Conservation (phyloP, 768 basidiomycete genomes). For the Chiua virens region DNA sequence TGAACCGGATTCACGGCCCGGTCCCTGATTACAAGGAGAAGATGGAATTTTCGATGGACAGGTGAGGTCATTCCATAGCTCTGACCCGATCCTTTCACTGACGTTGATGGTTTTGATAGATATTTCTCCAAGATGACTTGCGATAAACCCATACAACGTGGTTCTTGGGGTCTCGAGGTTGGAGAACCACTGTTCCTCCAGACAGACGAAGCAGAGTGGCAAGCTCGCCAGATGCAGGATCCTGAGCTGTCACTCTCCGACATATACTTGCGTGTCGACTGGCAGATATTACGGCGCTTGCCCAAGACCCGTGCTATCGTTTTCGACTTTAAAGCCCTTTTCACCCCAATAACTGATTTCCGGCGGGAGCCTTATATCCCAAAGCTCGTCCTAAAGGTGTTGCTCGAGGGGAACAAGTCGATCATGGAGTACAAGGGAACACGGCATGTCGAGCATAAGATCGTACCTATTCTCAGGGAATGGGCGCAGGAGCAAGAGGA, state of each 20-base stretch:
- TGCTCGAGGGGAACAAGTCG: conserved; percentile 39
- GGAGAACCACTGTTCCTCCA: conserved; percentile 50
- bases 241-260: conserved; percentile 39
- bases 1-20: conserved; percentile 46
- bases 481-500: conserved; percentile 53
- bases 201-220: conserved; percentile 38
- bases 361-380: conserved; percentile 49
- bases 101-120: conserved; percentile 21
- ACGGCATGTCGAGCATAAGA: conserved; percentile 40
- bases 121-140: conserved; percentile 48
- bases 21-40: conserved; percentile 53
- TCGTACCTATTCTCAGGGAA: conserved; percentile 44
- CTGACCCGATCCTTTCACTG: background rate
- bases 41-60: conserved; percentile 49
- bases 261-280: conserved; percentile 50
- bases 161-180: conserved; percentile 52
- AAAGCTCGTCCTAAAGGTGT: conserved; percentile 42
- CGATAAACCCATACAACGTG: conserved; percentile 51
- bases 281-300: conserved; percentile 53
- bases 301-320: conserved; percentile 48
- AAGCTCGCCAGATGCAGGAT: conserved; percentile 31
- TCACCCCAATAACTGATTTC: conserved; percentile 47
- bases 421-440: conserved; percentile 47
- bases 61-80: conserved; percentile 28
- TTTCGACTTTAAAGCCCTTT: conserved; percentile 56